phyloP scores from a whole-genome alignment of 305 asterid genomes.

The Ilex paraguariensis region DNA sequence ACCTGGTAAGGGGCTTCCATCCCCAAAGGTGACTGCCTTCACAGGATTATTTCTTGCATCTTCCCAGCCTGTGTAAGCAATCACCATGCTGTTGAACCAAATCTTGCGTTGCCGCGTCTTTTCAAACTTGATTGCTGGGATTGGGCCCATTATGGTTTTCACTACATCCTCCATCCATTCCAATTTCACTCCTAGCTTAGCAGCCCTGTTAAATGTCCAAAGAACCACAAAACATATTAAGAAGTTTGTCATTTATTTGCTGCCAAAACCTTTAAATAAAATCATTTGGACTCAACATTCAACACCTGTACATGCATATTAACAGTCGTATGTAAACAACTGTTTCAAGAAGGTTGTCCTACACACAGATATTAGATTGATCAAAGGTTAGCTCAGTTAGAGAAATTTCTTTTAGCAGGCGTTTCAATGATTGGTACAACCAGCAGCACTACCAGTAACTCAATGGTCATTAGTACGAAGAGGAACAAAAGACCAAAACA shows the following conservation, averaged over 20 bases:
- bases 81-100: constrained; percentile 95
- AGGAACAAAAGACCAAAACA: too few relatives aligned
- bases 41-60: constrained; percentile 68
- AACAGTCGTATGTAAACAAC: too few relatives aligned
- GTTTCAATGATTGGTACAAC: too few relatives aligned
- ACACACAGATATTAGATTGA: too few relatives aligned
- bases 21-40: constrained; percentile 80
- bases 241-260: too few relatives aligned
- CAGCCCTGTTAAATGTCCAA: constrained; percentile 44
- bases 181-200: constrained; percentile 72
- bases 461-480: neutral
- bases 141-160: constrained; percentile 79
- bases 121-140: constrained; percentile 69
- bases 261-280: too few relatives aligned
- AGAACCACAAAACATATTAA: neutral
- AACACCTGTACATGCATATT: too few relatives aligned
- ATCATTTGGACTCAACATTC: too few relatives aligned
- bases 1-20: constrained; percentile 61
- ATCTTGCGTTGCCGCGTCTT: constrained; percentile 54
- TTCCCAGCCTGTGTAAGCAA: constrained; percentile 88
- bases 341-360: too few relatives aligned
- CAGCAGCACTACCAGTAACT: too few relatives aligned
- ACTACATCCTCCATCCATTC: constrained; percentile 73
- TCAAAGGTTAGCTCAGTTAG: too few relatives aligned
- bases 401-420: too few relatives aligned